Evolutionary conservation across 192 early-diverging fungal species (phyloP).

Genomic region (Backusella liffmaniae): DNA sequence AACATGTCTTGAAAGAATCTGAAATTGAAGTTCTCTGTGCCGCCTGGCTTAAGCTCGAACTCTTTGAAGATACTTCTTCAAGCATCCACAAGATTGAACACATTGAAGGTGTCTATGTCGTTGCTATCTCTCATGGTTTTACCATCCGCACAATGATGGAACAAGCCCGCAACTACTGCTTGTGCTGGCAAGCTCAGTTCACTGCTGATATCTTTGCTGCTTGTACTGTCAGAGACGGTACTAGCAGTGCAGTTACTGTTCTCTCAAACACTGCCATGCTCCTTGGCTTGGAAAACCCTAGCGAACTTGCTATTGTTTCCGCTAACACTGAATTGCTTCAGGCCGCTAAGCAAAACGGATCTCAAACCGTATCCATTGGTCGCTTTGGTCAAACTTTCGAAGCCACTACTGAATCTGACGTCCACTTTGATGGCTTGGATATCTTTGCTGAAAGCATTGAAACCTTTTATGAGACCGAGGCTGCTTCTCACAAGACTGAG

Average conservation of each 20-base stretch:
- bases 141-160: slow-evolving; percentile 29
- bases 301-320: slow-evolving; percentile 19
- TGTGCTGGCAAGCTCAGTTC: slow-evolving; percentile 27
- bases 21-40: slow-evolving; percentile 13
- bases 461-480: slow-evolving; percentile 6
- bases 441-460: slow-evolving; percentile 19
- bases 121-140: slow-evolving; percentile 24
- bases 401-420: background rate
- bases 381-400: slow-evolving; percentile 2
- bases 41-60: slow-evolving; percentile 17
- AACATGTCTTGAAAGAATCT: background rate
- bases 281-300: slow-evolving; percentile 12
- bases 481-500: background rate
- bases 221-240: slow-evolving; percentile 10
- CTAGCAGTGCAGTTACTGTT: slow-evolving; percentile 7
- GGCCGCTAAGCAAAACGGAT: slow-evolving; percentile 14
- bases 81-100: slow-evolving; percentile 25
- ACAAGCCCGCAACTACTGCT: slow-evolving; percentile 16
- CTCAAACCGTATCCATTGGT: slow-evolving; percentile 11
- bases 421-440: slow-evolving; percentile 16
- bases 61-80: slow-evolving; percentile 19
- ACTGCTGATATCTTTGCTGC: slow-evolving; percentile 19
- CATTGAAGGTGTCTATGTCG: slow-evolving; percentile 8
- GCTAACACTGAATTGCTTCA: slow-evolving; percentile 10
- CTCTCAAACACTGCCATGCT: slow-evolving; percentile 12